Evolutionary conservation across 2,329 filamentous ascomycete species (phyloP).

Genomic region (Hypoxylon sp.): DNA sequence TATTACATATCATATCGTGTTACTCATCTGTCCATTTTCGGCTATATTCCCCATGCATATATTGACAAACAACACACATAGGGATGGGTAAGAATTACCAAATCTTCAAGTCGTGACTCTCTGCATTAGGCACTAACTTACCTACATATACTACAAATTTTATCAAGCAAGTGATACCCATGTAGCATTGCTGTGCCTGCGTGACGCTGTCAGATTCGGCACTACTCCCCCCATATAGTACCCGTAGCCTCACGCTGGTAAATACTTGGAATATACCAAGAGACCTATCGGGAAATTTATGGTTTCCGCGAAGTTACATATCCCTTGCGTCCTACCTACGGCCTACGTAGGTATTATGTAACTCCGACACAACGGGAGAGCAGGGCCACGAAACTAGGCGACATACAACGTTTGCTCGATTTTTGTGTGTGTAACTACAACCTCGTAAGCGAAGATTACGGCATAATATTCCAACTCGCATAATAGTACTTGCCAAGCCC

Average conservation of each 20-base stretch:
- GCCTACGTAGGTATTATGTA: no score
- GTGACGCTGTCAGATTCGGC: constrained; percentile 18
- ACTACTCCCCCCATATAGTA: neutral
- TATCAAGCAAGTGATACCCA: constrained; percentile 25
- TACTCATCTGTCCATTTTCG: constrained; percentile 1
- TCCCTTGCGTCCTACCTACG: neutral
- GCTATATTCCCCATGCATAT: neutral
- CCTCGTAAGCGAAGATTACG: constrained; percentile 23
- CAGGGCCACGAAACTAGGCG: neutral
- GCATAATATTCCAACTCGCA: constrained; percentile 11
- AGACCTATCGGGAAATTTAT: constrained; percentile 1
- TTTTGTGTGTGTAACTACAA: constrained; percentile 9
- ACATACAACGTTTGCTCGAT: neutral
- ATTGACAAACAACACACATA: constrained; percentile 5
- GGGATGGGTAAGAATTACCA: constrained; percentile 26
- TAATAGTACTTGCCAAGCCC: constrained; percentile 16
- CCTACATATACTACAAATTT: constrained; percentile 5
- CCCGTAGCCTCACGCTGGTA: neutral
- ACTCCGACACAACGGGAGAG: neutral
- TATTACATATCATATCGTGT: constrained; percentile 3
- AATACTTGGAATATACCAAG: neutral
- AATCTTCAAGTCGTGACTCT: constrained; percentile 3
- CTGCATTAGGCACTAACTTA: constrained; percentile 10
- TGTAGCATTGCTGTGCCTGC: constrained; percentile 17
- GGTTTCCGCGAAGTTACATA: neutral